Evolutionary conservation across 148 eudicot genomes (phyloP), one percentile per base, ranked within the genome.

Genomic region (Fagopyrum tataricum): DNA sequence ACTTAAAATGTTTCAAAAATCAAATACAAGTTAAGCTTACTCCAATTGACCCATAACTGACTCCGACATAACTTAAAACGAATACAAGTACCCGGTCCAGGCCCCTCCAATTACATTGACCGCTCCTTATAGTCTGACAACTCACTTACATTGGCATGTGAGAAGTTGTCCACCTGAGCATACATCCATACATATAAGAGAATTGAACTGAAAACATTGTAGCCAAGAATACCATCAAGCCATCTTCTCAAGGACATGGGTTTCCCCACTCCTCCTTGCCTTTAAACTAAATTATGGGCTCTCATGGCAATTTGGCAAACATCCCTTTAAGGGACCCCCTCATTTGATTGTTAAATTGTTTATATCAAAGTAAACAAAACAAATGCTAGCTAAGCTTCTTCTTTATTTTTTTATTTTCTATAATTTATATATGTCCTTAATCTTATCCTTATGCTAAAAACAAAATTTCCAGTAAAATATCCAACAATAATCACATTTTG

Each of bases 231-330:
- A 53, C 20, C 20, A 67, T 17, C 71, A 67, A 12, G 7, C 51
- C 55, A 70, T 70, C 51, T 70, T 44, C 49, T 18, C 39, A 68
- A 68, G 24, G 48, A 41, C 44, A 40, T 68, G 71, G 71, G 46
- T 15, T 1, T 64, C 31, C 31, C 51, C 26, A 55, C 24, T 15
- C 55, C 20, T 15, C 23, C 17, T 52, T 8, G 1, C 7, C 5
- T 48, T 5, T 8, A 4, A 14, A 6, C 18, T 52, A 52, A 18
- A 43, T 44, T 44, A 70, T 70, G 73, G 73, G 51, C 73, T 70
- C 67, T 61, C 67, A 4, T 61, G 12, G 11, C 67, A 61, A 26
- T 41, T 2, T 61, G 12, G 11, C 67, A 61, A 26, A 61, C 14
- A 61, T 61, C 67, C 67, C 41, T 13, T 31, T 13, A 26, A 12